Percentiles rank a stretch among this genome's conserved stretches.
These are phyloP conservation scores for Claviceps pusilla DNA, from an alignment of 2,329 filamentous ascomycete genomes.

Conservation along the genomic window DNA sequence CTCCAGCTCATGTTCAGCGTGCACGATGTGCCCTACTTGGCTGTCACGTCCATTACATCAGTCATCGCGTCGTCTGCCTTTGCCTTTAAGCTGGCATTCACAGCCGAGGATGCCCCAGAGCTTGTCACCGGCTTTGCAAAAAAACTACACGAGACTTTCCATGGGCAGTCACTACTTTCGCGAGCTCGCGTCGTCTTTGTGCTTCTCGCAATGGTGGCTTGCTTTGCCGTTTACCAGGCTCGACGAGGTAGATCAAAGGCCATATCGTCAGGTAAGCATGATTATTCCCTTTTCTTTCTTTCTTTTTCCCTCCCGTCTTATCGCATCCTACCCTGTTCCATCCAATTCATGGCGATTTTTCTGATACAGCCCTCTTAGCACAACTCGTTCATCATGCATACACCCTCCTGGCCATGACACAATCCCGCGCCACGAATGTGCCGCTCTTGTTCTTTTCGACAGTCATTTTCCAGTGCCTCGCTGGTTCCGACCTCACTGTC, in stretches of 20 bases:
- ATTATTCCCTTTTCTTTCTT: not conserved
- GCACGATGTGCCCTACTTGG: constrained; percentile 24
- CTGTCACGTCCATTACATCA: constrained; percentile 26
- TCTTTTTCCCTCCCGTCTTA: not conserved
- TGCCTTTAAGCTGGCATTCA: constrained; percentile 82
- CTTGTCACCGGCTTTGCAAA: constrained; percentile 40
- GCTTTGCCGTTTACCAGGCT: constrained; percentile 25
- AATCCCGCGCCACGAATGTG: constrained; percentile 72
- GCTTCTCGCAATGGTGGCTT: constrained; percentile 25
- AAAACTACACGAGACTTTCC: constrained; percentile 24
- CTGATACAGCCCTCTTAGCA: constrained; percentile 8
- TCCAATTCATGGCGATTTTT: not conserved
- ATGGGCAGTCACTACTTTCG: constrained; percentile 30
- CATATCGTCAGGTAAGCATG: constrained; percentile 15
- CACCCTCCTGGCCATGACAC: constrained; percentile 68
- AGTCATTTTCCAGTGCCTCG: constrained; percentile 36
- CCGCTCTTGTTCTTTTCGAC: constrained; percentile 70
- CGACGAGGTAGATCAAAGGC: constrained; percentile 14
- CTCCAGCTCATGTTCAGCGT: constrained; percentile 29
- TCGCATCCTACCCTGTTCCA: not conserved
- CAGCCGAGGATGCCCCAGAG: constrained; percentile 75
- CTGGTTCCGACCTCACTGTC: constrained; percentile 30
- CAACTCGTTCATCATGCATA: constrained; percentile 53
- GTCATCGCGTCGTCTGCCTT: constrained; percentile 41
- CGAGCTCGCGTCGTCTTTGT: constrained; percentile 36